Base-by-base conservation (phyloP, 73 alveolate species). In the Paramecium octaurelia region DNA sequence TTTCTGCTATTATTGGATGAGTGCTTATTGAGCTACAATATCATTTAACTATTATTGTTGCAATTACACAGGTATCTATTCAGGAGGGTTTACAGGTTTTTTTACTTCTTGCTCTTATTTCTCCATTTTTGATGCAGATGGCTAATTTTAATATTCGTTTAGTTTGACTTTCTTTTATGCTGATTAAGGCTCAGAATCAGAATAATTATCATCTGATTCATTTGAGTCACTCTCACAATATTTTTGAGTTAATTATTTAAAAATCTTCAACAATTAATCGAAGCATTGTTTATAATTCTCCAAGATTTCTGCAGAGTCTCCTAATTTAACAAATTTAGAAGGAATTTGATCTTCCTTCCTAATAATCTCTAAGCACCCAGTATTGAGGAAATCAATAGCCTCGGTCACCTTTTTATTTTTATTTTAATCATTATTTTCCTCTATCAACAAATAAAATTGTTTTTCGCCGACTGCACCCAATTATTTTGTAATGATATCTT, bases 121-220 rank as follows among this genome's bases (percentile, higher is more conserved):
- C 0, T 58, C 73, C 23, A 23, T 23, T 58, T 58, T 58, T 1
- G 34, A 18, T 18, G 73, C 73, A 20, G 73, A 58, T 58, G 48
- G 85, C 10, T 24, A 36, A 6, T 69, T 21, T 11, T 27, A 40
- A 40, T 40, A 8, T 40, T 40, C 48, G 10, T 40, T 40, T 44
- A 44, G 8, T 80, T 80, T 80, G n/a, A 80, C 76, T 12, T 80
- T 80, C 91, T 80, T 80, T 8, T 14, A 21, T 12, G 91, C 29
- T 16, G 48, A 48, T 10, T 71, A 54, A 54, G 69, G 69, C 8
- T 80, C 91, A 3, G 91, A 80, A 23, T 80, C 91, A 23, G 91
- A 80, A 42, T 80, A 80, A 8, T 75, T 42, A 34, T 80, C 91
- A 11, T 44, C 91, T 43, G 91, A 80, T 44, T 80, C 91, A 80